phyloP scores from a whole-genome alignment of 176 grass and related monocot genomes.

The Tuctoria greenei region DNA sequence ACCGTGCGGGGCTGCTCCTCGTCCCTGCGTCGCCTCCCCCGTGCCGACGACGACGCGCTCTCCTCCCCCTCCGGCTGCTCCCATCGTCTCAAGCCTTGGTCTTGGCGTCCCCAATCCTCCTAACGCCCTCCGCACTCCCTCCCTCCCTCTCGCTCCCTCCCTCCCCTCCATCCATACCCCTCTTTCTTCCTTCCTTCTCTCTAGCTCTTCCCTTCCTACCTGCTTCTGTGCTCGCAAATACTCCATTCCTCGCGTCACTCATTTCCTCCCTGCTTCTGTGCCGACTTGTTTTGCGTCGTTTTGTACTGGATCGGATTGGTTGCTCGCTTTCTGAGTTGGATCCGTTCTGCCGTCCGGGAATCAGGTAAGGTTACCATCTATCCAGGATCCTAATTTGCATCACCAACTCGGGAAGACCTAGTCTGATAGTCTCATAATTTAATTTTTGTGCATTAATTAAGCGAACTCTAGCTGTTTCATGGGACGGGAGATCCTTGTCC shows the following conservation, averaged over 20 bases:
- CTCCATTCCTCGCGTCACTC: neutral
- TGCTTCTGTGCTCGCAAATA: neutral
- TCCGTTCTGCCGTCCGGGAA: neutral
- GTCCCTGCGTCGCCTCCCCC: slow-evolving; percentile 31
- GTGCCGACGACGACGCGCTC: slow-evolving; percentile 21
- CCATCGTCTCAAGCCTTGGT: slow-evolving; percentile 63
- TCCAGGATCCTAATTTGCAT: neutral
- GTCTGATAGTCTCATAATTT: neutral
- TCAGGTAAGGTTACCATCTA: neutral
- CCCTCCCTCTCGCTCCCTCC: neutral
- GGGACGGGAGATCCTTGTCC: no score
- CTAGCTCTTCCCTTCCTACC: neutral
- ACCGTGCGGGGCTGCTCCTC: slow-evolving; percentile 34
- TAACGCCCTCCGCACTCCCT: neutral
- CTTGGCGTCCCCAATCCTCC: slow-evolving; percentile 24
- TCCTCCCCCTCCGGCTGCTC: slow-evolving; percentile 40
- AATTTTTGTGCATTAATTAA: neutral
- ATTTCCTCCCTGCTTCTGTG: neutral
- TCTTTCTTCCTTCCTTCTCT: neutral
- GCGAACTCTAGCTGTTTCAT: neutral
- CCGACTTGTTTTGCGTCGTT: neutral
- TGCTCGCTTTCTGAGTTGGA: neutral
- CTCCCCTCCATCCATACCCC: neutral
- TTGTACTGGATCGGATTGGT: neutral
- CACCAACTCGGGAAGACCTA: neutral